phyloP scores from a whole-genome alignment of 495 filamentous ascomycete genomes.

The Geopyxis carbonaria region DNA sequence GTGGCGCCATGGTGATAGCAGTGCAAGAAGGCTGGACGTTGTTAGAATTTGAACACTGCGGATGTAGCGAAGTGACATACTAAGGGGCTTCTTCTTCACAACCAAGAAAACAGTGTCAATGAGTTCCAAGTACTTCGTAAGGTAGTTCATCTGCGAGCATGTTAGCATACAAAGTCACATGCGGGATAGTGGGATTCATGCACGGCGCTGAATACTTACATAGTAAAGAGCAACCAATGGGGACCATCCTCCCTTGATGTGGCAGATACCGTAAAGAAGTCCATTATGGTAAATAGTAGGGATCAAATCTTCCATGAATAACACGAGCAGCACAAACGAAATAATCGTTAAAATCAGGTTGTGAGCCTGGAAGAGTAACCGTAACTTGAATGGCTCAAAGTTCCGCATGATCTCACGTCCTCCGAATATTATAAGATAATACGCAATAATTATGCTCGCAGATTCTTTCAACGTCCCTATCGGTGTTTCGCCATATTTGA shows the following conservation, averaged over 20 bases:
- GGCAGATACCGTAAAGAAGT: constrained; percentile 56
- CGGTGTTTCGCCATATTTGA: constrained; percentile 47
- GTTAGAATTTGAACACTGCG: constrained; percentile 17
- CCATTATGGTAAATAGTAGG: constrained; percentile 50
- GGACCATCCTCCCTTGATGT: constrained; percentile 58
- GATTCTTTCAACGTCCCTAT: constrained; percentile 55
- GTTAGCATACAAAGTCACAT: constrained; percentile 24
- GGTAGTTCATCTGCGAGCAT: constrained; percentile 52
- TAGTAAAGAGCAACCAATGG: constrained; percentile 64
- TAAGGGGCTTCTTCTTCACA: constrained; percentile 75
- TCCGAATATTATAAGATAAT: constrained; percentile 61
- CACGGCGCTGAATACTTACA: constrained; percentile 39
- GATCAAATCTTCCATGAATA: constrained; percentile 59
- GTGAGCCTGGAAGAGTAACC: constrained; percentile 56
- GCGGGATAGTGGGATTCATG: constrained; percentile 9
- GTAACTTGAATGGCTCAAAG: constrained; percentile 48
- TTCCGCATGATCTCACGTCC: constrained; percentile 58
- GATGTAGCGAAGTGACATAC: constrained; percentile 29
- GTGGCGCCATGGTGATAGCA: constrained; percentile 76
- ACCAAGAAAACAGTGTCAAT: constrained; percentile 68
- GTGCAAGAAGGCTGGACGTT: constrained; percentile 55
- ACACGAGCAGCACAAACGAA: constrained; percentile 44
- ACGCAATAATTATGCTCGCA: constrained; percentile 44
- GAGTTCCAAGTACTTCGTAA: constrained; percentile 69
- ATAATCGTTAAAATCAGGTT: constrained; percentile 64